Evolutionary conservation across 2,329 filamentous ascomycete genomes (phyloP).

Genomic region (Alternaria viburni): DNA sequence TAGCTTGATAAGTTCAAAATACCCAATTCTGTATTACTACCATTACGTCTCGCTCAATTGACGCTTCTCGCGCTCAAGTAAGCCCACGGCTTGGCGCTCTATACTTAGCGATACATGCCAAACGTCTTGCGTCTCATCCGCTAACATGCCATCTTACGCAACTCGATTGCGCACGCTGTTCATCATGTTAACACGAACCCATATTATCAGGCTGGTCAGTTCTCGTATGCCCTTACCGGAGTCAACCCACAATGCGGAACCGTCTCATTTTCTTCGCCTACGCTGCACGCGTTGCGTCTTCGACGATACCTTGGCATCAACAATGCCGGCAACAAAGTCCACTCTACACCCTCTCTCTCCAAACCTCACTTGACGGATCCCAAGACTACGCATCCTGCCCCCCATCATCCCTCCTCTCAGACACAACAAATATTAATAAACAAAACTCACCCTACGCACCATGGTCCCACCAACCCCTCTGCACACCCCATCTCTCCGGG

Average conservation of each 20-base stretch:
- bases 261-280: background rate
- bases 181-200: background rate
- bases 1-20: slow-evolving; percentile 27
- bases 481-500: slow-evolving; percentile 28
- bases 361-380: slow-evolving; percentile 18
- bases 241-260: background rate
- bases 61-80: background rate
- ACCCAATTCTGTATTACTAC: slow-evolving; percentile 16
- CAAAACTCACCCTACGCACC: slow-evolving; percentile 6
- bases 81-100: slow-evolving; percentile 8
- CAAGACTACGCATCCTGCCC: slow-evolving; percentile 7
- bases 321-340: slow-evolving; percentile 38
- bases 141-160: slow-evolving; percentile 2
- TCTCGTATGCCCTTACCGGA: background rate
- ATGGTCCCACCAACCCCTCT: slow-evolving; percentile 38
- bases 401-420: accelerated
- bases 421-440: background rate
- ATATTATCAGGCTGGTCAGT: background rate
- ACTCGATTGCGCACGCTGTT: background rate
- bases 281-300: background rate
- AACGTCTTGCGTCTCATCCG: slow-evolving; percentile 27
- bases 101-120: slow-evolving; percentile 12
- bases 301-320: slow-evolving; percentile 8
- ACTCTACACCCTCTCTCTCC: slow-evolving; percentile 13
- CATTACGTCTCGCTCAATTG: background rate